Percentiles rank a stretch among this genome's conserved stretches.
Evolutionary conservation across 805 yeast genomes (phyloP).

Genomic region (Hanseniaspora lachancei): DNA sequence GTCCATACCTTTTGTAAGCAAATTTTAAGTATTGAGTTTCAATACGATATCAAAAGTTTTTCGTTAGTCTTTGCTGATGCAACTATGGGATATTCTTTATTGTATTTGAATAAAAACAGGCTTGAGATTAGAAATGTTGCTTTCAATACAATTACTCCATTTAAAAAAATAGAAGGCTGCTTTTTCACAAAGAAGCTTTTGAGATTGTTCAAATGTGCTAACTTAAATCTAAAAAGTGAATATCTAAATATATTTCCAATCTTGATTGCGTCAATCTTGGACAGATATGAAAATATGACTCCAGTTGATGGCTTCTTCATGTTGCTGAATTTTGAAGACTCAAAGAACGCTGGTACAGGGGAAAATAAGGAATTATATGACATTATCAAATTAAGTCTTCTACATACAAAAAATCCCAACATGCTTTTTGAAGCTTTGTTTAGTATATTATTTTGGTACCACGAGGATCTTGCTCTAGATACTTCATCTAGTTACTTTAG

Average conservation of each 20-base stretch:
- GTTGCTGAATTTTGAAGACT: too few species aligned
- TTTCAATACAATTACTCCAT: too few species aligned
- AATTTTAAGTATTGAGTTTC: too few species aligned
- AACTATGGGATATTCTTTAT: too few species aligned
- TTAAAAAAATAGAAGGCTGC: too few species aligned
- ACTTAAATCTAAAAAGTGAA: background rate
- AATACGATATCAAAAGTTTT: too few species aligned
- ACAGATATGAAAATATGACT: background rate
- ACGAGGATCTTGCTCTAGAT: background rate
- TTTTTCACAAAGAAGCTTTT: background rate
- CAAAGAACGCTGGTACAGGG: too few species aligned
- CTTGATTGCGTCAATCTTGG: background rate
- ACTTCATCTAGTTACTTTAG: background rate
- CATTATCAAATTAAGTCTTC: background rate
- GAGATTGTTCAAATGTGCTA: background rate
- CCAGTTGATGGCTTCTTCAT: too few species aligned
- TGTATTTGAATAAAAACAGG: too few species aligned
- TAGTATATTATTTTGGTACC: background rate
- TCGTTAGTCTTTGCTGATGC: too few species aligned
- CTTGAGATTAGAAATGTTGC: too few species aligned
- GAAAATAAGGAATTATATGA: background rate
- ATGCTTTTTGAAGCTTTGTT: background rate
- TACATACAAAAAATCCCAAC: background rate
- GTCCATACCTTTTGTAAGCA: background rate
- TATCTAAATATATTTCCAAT: background rate